Evolutionary conservation across 2,329 filamentous ascomycete species (phyloP).

Genomic region (Samsoniella hepiali): DNA sequence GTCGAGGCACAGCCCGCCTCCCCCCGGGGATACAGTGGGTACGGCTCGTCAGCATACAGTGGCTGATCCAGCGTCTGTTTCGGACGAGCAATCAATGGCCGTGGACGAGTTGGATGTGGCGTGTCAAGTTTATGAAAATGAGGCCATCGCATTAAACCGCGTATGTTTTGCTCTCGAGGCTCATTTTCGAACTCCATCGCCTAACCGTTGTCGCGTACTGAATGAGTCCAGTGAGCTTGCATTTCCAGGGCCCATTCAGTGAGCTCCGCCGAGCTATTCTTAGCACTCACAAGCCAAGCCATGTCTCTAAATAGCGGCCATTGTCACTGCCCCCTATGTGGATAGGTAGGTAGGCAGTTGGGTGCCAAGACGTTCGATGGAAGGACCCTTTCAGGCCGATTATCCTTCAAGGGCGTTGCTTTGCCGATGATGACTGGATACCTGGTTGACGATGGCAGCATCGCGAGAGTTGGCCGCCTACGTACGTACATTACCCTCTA

Average conservation of each 20-base stretch:
- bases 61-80: slow-evolving; percentile 14
- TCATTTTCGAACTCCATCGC: neutral
- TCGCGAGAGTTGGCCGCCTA: neutral
- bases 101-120: neutral
- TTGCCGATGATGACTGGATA: neutral
- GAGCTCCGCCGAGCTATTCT: slow-evolving; percentile 13
- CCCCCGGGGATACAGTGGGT: neutral
- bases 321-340: neutral
- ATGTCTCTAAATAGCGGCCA: neutral
- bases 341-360: no score
- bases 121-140: slow-evolving; percentile 10
- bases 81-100: neutral
- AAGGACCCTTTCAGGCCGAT: no score
- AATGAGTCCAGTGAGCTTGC: neutral
- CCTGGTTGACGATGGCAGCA: neutral
- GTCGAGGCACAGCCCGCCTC: neutral
- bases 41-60: neutral
- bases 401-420: no score
- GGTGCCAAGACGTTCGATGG: no score
- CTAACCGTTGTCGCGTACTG: neutral
- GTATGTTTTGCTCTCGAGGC: neutral
- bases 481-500: neutral
- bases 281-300: slow-evolving; percentile 7
- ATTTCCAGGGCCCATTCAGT: neutral
- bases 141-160: neutral